Evolutionary conservation across 2,329 filamentous ascomycete species (phyloP).

Genomic region (Colletotrichum aenigma): DNA sequence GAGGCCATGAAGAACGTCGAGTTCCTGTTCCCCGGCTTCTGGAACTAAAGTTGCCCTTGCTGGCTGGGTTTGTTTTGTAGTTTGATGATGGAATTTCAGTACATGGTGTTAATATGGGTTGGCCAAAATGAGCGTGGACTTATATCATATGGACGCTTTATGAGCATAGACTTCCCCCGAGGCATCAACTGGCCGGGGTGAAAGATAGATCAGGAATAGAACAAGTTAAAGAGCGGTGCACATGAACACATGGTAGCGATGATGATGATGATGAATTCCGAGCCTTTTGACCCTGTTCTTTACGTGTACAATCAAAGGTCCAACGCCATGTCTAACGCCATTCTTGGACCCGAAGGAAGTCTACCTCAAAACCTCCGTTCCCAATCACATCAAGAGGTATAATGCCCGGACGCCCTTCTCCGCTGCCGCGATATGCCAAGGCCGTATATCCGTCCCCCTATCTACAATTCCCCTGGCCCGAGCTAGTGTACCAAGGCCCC

Average conservation of each 20-base stretch:
- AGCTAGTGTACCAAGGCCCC: conserved; percentile 72
- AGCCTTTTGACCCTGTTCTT: background rate
- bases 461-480: conserved; percentile 68
- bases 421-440: conserved; percentile 78
- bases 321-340: background rate
- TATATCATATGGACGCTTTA: background rate
- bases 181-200: background rate
- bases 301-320: background rate
- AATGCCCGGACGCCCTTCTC: conserved; percentile 71
- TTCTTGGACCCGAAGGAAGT: background rate
- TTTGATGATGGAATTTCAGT: background rate
- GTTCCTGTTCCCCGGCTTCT: conserved; percentile 89
- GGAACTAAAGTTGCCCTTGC: conserved; percentile 32
- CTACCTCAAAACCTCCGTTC: background rate
- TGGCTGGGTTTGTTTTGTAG: background rate
- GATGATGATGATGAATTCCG: background rate
- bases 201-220: background rate
- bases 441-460: conserved; percentile 65
- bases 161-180: background rate
- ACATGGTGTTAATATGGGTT: background rate
- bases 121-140: background rate
- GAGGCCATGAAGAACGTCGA: conserved; percentile 81
- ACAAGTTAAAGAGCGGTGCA: background rate
- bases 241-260: background rate
- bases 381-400: conserved; percentile 63